Evolutionary conservation across 2,329 filamentous ascomycete species (phyloP), one percentile per base, ranked within the genome.

Genomic region (Neophaeococcomyces aloes): DNA sequence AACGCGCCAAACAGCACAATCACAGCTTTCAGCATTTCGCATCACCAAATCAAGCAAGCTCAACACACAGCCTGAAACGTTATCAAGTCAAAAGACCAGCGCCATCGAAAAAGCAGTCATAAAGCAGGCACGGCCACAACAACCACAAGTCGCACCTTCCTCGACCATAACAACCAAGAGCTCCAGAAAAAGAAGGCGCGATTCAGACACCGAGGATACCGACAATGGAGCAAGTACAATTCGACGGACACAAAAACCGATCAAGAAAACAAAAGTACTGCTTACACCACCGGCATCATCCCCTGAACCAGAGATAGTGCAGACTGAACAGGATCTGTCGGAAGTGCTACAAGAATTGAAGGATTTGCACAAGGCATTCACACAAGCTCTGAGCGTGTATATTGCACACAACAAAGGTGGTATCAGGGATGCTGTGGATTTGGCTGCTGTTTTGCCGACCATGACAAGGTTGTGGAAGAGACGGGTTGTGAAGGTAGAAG

Each of bases 381-480:
- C 85, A 46, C 79, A 79, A 55, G 78, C 81, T 0, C 65, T 86
- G 18, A 73, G 75, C 0, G 64, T 87, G 7, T 81, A 86, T 55
- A 73, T 78, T 48, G 79, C 79, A 1, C 82, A 88, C 61, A 77
- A 81, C 59, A 27, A 27, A 27, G 23, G 23, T 42, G 79, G 80
- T 47, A 65, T 67, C 23, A 66, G 70, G 36, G 69, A 75, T 0
- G 79, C 83, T 0, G 74, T 79, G 18, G 80, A 86, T 54, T 60
- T 86, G 34, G 67, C 71, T 29, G 65, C 70, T 23, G 68, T 87
- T 29, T 70, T 74, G 27, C 76, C 76, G 7, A 71, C 78, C 45
- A 68, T 85, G 31, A 75, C 81, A 10, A 73, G 77, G 50, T 67
- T 79, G 29, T 88, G 83, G 83, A 80, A 81, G 47, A 86, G 83